Conservation (phyloP, 2,329 filamentous ascomycete genomes). For the Amauroascus verrucosus region DNA sequence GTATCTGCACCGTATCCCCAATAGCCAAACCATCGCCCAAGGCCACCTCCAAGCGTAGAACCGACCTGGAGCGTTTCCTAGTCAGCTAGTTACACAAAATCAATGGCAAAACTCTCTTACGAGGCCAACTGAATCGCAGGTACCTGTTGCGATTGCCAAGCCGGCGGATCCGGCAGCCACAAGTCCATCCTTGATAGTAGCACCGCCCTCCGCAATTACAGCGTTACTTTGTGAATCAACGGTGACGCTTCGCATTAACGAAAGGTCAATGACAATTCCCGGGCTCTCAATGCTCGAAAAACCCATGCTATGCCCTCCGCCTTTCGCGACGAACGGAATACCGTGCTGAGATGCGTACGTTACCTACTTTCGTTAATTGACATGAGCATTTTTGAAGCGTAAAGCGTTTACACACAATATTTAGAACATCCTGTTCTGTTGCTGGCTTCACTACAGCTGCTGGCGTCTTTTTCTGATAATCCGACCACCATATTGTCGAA, state of each 20-base stretch:
- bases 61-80: neutral
- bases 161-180: constrained; percentile 1
- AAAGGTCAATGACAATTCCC: constrained; percentile 7
- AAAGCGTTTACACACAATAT: neutral
- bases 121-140: constrained; percentile 4
- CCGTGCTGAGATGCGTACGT: neutral
- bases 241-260: constrained; percentile 1
- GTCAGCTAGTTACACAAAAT: neutral
- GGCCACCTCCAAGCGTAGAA: constrained; percentile 2
- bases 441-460: neutral
- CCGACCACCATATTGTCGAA: neutral
- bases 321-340: neutral
- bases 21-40: constrained; percentile 1
- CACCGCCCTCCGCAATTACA: neutral
- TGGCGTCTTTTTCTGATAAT: neutral
- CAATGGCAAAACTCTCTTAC: neutral
- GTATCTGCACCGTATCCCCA: constrained; percentile 6
- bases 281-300: constrained; percentile 4
- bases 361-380: neutral
- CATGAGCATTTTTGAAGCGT: neutral
- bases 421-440: neutral
- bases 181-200: constrained; percentile 3
- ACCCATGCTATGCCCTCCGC: constrained; percentile 9
- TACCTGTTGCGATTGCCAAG: constrained; percentile 1
- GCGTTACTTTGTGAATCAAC: neutral